Evolutionary conservation across 2,329 filamentous ascomycete genomes (phyloP).

Genomic region (Pyricularia sp.): DNA sequence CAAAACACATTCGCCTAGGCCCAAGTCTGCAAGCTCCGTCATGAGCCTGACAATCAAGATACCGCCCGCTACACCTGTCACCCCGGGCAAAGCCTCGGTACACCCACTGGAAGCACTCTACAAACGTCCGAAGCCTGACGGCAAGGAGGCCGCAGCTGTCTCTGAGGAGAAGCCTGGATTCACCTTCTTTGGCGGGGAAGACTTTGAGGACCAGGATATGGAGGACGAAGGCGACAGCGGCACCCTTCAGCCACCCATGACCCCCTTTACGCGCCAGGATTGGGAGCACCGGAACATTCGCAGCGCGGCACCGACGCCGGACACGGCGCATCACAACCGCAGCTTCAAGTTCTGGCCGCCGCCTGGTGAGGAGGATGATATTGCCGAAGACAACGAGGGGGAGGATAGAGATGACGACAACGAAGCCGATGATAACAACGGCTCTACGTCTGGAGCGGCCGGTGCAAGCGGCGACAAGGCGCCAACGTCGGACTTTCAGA

Average conservation of each 20-base stretch:
- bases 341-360: conserved; percentile 50
- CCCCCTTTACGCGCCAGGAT: conserved; percentile 74
- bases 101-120: conserved; percentile 91
- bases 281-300: conserved; percentile 65
- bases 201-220: conserved; percentile 28
- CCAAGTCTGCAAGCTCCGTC: conserved; percentile 40
- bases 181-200: conserved; percentile 64
- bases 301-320: conserved; percentile 88
- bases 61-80: conserved; percentile 28
- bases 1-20: conserved; percentile 26
- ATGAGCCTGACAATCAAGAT: conserved; percentile 47
- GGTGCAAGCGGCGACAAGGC: conserved; percentile 8
- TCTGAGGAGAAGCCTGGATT: conserved; percentile 49
- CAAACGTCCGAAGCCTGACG: conserved; percentile 54
- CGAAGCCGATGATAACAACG: conserved; percentile 11
- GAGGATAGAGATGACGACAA: conserved; percentile 20
- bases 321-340: conserved; percentile 71
- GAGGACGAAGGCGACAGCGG: conserved; percentile 19
- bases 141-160: conserved; percentile 22
- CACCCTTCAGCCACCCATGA: conserved; percentile 51
- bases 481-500: conserved; percentile 45
- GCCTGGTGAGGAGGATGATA: conserved; percentile 33
- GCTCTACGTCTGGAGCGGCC: conserved; percentile 2
- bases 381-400: conserved; percentile 31
- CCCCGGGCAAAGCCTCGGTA: conserved; percentile 40